Evolutionary conservation across 129 eudicot genomes (phyloP), one percentile per base, ranked within the genome.

Genomic region (Gnaphalium uliginosum): DNA sequence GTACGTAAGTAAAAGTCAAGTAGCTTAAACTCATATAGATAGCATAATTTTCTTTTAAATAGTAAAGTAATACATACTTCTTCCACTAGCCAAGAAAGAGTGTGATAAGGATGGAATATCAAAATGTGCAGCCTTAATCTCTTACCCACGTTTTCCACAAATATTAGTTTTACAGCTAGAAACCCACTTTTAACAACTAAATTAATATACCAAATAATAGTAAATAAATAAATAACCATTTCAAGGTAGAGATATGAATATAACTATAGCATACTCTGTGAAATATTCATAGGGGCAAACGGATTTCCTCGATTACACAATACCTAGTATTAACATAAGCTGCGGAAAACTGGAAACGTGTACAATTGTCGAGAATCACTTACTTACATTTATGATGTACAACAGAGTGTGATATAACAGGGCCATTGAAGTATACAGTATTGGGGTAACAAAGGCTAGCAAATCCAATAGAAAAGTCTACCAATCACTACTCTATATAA

Each of bases 381-480:
- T 71, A 21, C 76, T 29, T 54, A 10, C 46, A 71, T 71, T 71
- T 19, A 11, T 2, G 4, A 46, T 46, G 53, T 4, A 46, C 6
- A 46, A 14, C 17, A 46, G 1, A 46, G 3, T 46, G 18, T 11
- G 53, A 46, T 46, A 46, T 46, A 46, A 46, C 14, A n/a, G 18
- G 18, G 23, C 13, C 66, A 11, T 27, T 27, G 76, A 32, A 57
- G 66, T 30, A 53, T 62, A 76, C 43, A 68, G 13, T 2, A 58
- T 43, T 19, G 17, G 61, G 46, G 60, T 24, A 68, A 63, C 50
- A 26, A 74, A 13, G 18, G 69, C 43, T 61, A 70, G 56, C 54
- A 30, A 78, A 50, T 78, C 53, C 57, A 46, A 4, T 46, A 78
- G 66, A 25, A 32, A 63, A 33, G 24, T 71, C 66, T 30, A 71